Conservation (phyloP, 2,329 filamentous ascomycete genomes). For the Albophoma yamanashiensis region DNA sequence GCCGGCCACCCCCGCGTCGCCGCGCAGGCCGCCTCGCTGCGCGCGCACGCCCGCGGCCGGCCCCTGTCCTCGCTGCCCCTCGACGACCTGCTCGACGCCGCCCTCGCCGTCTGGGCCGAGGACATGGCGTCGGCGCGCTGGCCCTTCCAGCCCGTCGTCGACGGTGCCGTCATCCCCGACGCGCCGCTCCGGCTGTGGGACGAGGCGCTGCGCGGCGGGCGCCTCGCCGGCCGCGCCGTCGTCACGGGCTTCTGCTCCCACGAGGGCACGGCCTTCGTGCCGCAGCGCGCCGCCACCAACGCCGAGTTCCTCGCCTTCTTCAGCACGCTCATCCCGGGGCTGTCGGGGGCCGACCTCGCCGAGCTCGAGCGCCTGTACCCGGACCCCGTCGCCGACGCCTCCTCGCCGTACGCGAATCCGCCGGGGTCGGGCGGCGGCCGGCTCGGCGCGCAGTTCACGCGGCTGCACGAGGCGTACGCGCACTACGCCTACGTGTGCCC, state of each 20-base stretch:
- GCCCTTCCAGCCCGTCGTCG: conserved; percentile 62
- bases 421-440: conserved; percentile 17
- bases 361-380: conserved; percentile 52
- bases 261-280: conserved; percentile 57
- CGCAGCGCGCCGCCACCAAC: conserved; percentile 31
- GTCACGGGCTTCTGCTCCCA: conserved; percentile 62
- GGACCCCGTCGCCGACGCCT: conserved; percentile 33
- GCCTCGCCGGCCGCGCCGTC: conserved; percentile 22
- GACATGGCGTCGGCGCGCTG: conserved; percentile 37
- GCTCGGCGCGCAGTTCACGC: conserved; percentile 43
- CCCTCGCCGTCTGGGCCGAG: conserved; percentile 29
- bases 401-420: conserved; percentile 29
- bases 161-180: conserved; percentile 45
- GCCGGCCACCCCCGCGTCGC: conserved; percentile 46
- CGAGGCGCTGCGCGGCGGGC: conserved; percentile 38
- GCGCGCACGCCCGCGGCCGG: neutral
- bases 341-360: conserved; percentile 40
- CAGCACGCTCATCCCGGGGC: conserved; percentile 44
- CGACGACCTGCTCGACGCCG: conserved; percentile 36
- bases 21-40: conserved; percentile 32
- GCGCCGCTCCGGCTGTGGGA: conserved; percentile 51
- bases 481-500: conserved; percentile 57
- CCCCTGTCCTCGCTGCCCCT: conserved; percentile 36
- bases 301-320: conserved; percentile 52
- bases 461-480: conserved; percentile 49